Evolutionary conservation across 2,329 filamentous ascomycete species (phyloP).

Genomic region (Fusarium sp.): DNA sequence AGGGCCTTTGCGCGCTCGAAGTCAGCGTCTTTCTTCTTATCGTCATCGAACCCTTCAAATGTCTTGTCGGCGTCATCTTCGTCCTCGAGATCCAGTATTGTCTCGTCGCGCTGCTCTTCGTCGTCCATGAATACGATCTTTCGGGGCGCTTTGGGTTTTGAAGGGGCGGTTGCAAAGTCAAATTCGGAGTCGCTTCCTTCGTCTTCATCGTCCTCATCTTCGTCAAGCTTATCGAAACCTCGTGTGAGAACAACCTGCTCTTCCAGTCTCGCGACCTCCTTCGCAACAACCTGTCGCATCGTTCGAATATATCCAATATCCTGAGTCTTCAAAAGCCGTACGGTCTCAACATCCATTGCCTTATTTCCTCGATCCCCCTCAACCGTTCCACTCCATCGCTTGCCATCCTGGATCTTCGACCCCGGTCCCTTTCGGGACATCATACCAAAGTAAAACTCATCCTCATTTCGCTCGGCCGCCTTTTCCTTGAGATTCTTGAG

Average conservation of each 20-base stretch:
- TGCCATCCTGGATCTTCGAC: constrained; percentile 61
- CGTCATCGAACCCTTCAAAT: constrained; percentile 35
- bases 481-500: constrained; percentile 71
- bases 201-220: constrained; percentile 49
- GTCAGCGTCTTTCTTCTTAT: constrained; percentile 47
- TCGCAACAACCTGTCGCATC: constrained; percentile 68
- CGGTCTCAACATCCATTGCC: constrained; percentile 66
- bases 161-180: constrained; percentile 45
- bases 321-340: constrained; percentile 75
- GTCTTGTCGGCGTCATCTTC: constrained; percentile 47
- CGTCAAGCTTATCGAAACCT: constrained; percentile 53
- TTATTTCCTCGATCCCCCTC: constrained; percentile 69
- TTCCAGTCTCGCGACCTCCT: constrained; percentile 68
- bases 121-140: constrained; percentile 66
- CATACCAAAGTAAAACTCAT: constrained; percentile 81
- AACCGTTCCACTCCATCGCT: constrained; percentile 66
- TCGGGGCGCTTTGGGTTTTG: constrained; percentile 51
- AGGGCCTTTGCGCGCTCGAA: constrained; percentile 57
- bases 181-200: constrained; percentile 51
- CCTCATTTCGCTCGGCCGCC: constrained; percentile 74
- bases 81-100: constrained; percentile 49
- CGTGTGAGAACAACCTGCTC: constrained; percentile 62
- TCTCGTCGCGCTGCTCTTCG: constrained; percentile 51
- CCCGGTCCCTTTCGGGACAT: constrained; percentile 69
- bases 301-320: constrained; percentile 74